Conservation (phyloP, 2,329 filamentous ascomycete species). For the Aureobasidium sp. region DNA sequence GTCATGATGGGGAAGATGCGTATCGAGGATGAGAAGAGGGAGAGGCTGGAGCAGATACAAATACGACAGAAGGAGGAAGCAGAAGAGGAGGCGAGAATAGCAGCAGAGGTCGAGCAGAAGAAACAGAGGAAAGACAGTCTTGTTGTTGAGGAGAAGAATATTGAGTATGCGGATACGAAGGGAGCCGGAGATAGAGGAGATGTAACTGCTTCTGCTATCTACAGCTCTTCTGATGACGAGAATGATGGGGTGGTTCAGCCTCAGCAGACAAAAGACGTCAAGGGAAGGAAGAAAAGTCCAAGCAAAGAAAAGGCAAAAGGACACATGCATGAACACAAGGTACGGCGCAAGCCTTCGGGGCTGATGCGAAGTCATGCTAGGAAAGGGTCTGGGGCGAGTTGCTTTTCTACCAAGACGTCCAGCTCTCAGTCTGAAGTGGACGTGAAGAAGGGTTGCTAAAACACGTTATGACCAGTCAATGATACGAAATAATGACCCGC, state of each 20-base stretch:
- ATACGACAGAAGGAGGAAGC: background rate
- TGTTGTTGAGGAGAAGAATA: background rate
- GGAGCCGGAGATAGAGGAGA: no score
- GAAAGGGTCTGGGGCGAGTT: background rate
- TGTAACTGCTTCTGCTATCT: background rate
- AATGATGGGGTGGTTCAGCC: background rate
- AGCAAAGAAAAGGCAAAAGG: background rate
- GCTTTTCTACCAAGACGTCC: background rate
- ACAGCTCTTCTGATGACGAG: background rate
- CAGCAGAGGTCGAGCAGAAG: background rate
- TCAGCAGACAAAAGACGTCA: background rate
- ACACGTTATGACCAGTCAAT: background rate
- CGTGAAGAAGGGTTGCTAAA: background rate
- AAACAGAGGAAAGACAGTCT: background rate
- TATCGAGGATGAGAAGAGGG: background rate
- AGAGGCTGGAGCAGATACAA: background rate
- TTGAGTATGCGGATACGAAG: background rate
- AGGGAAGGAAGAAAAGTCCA: background rate
- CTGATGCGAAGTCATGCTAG: background rate
- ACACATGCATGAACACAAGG: background rate
- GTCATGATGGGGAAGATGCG: background rate
- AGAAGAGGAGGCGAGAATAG: background rate
- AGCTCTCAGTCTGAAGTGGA: background rate
- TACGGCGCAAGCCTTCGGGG: background rate
- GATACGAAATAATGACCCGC: background rate